phyloP scores from a whole-genome alignment of 805 yeast species.

The Yarrowia sp. region DNA sequence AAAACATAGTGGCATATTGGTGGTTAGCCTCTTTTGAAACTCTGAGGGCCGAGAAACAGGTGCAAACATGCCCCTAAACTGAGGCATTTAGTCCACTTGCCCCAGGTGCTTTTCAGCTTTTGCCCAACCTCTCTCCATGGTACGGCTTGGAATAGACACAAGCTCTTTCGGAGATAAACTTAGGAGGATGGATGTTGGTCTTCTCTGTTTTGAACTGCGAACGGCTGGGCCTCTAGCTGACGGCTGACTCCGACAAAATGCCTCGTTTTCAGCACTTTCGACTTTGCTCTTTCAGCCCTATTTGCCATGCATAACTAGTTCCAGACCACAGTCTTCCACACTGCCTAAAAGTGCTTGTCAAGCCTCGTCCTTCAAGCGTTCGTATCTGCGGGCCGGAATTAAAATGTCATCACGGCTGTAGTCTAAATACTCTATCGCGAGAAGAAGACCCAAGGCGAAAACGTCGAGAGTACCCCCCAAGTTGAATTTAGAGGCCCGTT shows the following conservation, averaged over 20 bases:
- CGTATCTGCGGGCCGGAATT: slow-evolving; percentile 28
- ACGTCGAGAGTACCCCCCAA: background rate
- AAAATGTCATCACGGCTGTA: slow-evolving; percentile 1
- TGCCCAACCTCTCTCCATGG: background rate
- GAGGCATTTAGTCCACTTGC: slow-evolving; percentile 21
- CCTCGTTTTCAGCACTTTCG: background rate
- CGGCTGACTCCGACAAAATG: background rate
- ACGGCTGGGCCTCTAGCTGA: background rate
- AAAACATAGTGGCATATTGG: background rate
- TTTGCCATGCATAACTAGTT: slow-evolving; percentile 14
- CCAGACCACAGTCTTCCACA: slow-evolving; percentile 20
- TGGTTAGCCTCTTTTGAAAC: background rate
- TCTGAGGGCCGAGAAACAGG: background rate
- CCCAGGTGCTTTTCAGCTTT: background rate
- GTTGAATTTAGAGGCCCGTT: no score
- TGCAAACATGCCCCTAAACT: slow-evolving; percentile 13
- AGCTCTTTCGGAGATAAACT: slow-evolving; percentile 27
- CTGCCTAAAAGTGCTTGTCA: background rate
- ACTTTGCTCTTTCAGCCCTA: background rate
- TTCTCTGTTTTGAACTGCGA: background rate
- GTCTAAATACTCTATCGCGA: background rate
- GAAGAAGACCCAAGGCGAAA: background rate
- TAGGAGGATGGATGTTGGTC: background rate
- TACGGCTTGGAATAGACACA: slow-evolving; percentile 22
- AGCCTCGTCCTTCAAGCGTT: slow-evolving; percentile 10